Base-by-base conservation (phyloP, 306 rosid genomes). In the Erythrophleum fordii region DNA sequence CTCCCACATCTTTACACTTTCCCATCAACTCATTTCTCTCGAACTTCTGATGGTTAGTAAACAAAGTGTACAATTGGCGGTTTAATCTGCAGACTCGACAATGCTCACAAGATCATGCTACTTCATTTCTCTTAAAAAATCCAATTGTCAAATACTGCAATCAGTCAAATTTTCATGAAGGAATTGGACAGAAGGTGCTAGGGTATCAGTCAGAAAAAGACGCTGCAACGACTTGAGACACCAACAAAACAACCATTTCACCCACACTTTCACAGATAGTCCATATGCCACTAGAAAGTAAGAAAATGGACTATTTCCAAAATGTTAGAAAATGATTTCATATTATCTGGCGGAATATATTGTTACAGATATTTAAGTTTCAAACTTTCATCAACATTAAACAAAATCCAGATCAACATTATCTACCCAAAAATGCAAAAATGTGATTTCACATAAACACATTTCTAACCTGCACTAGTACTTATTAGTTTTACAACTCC, bases 401-500 rank as follows among this genome's bases (percentile, higher is more conserved):
- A 51, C 61, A 73, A 72, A 62, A 64, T 34, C 72, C 73, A 22
- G 11, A 39, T 39, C 64, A 52, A 56, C 83, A 66, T 52, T 41
- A 82, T 85, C 79, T 48, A 69, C 66, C 66, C 6, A 71, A 83
- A 80, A 83, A 60, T 25, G 44, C 42, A 79, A 73, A 75, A 46
- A 6, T 23, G 72, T 48, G 44, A 79, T 71, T 52, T 39, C 62
- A 65, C 70, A 62, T 75, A 13, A 48, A 75, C 79, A 77, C 65
- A 70, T 76, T 72, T 72, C 72, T 53, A 77, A 61, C 71, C 70
- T 73, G 84, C 82, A 82, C 71, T 68, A 86, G 69, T 69, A 72
- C 82, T 82, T 78, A 86, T 77, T 88, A 62, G 67, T 64, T 72
- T 77, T 65, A 90, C 82, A 88, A 76, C 74, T 67, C 84, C 82